phyloP scores from a whole-genome alignment of 106 monocot species.

The Acorus calamus region DNA sequence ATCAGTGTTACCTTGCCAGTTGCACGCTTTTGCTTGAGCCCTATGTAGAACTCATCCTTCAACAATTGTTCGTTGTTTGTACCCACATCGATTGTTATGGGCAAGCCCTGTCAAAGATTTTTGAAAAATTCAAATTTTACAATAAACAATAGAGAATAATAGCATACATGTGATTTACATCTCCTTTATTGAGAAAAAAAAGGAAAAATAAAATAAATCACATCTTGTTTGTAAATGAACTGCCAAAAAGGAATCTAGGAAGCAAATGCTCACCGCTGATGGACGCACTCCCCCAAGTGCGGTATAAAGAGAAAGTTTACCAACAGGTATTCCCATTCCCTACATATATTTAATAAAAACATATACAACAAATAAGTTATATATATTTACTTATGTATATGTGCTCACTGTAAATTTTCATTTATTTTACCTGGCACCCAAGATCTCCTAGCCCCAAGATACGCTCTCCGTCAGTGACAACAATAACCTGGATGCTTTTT shows the following conservation, averaged over 20 bases:
- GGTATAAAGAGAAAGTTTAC: conserved; percentile 31
- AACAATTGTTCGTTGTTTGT: conserved; percentile 64
- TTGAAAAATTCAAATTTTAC: neutral
- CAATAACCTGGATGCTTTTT: conserved; percentile 78
- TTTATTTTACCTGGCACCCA: conserved; percentile 63
- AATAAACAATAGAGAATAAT: no score
- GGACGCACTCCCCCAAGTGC: conserved; percentile 98
- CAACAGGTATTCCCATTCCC: conserved; percentile 43
- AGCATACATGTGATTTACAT: no score
- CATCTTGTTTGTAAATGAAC: no score
- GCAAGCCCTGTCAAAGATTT: conserved; percentile 42
- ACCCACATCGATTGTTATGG: conserved; percentile 74
- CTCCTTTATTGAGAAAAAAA: no score
- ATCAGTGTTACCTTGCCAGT: conserved; percentile 23
- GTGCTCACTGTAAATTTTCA: neutral
- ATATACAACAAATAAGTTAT: neutral
- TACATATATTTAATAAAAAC: conserved; percentile 15
- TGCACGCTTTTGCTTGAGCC: conserved; percentile 60
- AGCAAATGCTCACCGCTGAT: conserved; percentile 65
- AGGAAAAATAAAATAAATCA: no score
- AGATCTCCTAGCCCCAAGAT: conserved; percentile 96
- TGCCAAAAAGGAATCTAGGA: neutral
- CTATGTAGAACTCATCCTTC: conserved; percentile 80
- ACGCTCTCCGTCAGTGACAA: conserved; percentile 93
- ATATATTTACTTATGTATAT: no score